These are phyloP conservation scores for Tetrahymena elliotti DNA, from an alignment of 73 alveolate genomes.

Conservation along the genomic window DNA sequence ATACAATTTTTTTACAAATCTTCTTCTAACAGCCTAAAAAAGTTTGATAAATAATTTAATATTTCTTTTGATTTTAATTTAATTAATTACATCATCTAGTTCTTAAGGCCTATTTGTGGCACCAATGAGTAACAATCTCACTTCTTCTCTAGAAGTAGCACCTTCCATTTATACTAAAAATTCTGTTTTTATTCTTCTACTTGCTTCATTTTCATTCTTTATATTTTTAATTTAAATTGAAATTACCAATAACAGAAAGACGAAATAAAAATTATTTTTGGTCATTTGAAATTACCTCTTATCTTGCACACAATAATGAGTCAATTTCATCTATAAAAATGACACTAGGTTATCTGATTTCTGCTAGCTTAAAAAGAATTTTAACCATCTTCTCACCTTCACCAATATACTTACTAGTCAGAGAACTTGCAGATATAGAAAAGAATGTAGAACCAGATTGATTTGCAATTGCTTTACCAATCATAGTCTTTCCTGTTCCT, in stretches of 20 bases:
- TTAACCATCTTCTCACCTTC: conserved; percentile 96
- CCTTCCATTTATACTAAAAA: conserved; percentile 93
- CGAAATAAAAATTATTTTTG: too few species aligned
- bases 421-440: conserved; percentile 82
- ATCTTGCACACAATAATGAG: conserved; percentile 87
- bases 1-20: conserved; percentile 82
- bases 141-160: conserved; percentile 38
- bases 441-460: conserved; percentile 90
- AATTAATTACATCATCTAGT: conserved; percentile 63
- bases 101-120: conserved; percentile 97
- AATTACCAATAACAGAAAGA: background rate
- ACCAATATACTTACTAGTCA: conserved; percentile 94
- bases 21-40: conserved; percentile 64
- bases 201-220: conserved; percentile 87
- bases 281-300: conserved; percentile 32
- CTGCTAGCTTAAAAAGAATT: conserved; percentile 84
- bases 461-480: conserved; percentile 95
- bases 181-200: conserved; percentile 96
- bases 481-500: conserved; percentile 98
- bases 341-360: conserved; percentile 91
- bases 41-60: background rate
- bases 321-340: conserved; percentile 98
- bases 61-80: too few species aligned
- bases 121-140: conserved; percentile 48
- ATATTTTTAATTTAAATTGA: too few species aligned